Percentiles rank a stretch among this genome's conserved stretches.
Evolutionary conservation across 2,329 filamentous ascomycete species (phyloP).

Genomic region (Colletotrichum noveboracense): DNA sequence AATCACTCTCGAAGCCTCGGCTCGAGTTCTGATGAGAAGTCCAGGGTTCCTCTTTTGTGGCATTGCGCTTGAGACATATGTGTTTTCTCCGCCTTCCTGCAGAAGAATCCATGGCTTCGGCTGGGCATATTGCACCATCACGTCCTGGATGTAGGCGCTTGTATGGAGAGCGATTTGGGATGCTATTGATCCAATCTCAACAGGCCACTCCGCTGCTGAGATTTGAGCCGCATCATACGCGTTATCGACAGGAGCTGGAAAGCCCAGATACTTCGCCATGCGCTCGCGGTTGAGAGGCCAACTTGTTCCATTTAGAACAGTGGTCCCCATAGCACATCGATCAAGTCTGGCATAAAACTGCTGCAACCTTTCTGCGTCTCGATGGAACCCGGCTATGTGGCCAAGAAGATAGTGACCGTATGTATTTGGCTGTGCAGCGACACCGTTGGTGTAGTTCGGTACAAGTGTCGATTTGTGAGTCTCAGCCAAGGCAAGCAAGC

Average conservation of each 20-base stretch:
- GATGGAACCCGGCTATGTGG: neutral
- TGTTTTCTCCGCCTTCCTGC: constrained; percentile 8
- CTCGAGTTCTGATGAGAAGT: neutral
- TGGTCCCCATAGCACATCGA: constrained; percentile 9
- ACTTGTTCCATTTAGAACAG: constrained; percentile 14
- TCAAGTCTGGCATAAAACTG: constrained; percentile 10
- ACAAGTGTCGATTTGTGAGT: neutral
- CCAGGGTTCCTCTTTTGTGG: constrained; percentile 15
- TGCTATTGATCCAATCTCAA: constrained; percentile 3
- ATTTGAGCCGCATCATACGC: constrained; percentile 17
- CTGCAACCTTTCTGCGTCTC: constrained; percentile 1
- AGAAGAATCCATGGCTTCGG: constrained; percentile 15
- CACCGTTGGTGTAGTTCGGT: constrained; percentile 14
- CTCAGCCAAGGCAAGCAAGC: neutral
- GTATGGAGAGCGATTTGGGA: constrained; percentile 4
- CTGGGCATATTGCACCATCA: constrained; percentile 12
- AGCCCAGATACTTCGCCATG: constrained; percentile 15
- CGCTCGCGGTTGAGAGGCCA: constrained; percentile 16
- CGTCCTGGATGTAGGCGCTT: constrained; percentile 11
- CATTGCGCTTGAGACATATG: constrained; percentile 15
- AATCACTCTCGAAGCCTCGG: constrained; percentile 4
- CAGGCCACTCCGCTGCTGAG: neutral
- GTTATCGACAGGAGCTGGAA: constrained; percentile 6
- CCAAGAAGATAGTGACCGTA: constrained; percentile 14
- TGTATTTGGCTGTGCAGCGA: constrained; percentile 11